A percentile compares a stretch with the other conserved stretches of the same genome.
Evolutionary conservation across 371 early-diverging fungal species (phyloP).

Genomic region (Sanchytrium tribonematis): DNA sequence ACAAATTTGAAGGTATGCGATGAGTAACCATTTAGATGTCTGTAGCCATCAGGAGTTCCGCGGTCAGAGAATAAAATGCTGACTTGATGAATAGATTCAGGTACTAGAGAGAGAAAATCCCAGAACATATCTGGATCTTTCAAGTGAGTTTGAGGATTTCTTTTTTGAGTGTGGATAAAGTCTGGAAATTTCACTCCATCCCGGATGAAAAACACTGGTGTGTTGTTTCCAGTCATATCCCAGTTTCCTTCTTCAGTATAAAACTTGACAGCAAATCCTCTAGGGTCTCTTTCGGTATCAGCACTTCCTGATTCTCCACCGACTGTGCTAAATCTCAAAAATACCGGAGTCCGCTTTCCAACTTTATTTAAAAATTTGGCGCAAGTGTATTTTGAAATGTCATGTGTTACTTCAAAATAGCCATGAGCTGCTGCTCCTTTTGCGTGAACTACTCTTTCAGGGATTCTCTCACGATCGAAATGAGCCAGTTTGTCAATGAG

Average conservation of each 20-base stretch:
- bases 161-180: constrained; percentile 2
- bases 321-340: constrained; percentile 49
- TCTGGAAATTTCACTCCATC: constrained; percentile 3
- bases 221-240: constrained; percentile 39
- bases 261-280: constrained; percentile 46
- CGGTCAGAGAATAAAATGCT: constrained; percentile 46
- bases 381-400: constrained; percentile 32
- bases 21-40: constrained; percentile 45
- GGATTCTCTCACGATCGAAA: constrained; percentile 54
- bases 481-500: constrained; percentile 48
- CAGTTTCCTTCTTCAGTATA: constrained; percentile 47
- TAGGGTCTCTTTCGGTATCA: constrained; percentile 43
- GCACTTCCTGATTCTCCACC: constrained; percentile 41
- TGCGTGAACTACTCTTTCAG: constrained; percentile 56
- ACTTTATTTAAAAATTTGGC: constrained; percentile 39
- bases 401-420: constrained; percentile 43
- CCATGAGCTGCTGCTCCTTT: constrained; percentile 55
- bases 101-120: constrained; percentile 47
- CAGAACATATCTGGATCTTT: constrained; percentile 17
- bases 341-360: constrained; percentile 47
- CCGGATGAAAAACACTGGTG: constrained; percentile 5
- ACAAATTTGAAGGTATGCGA: constrained; percentile 42
- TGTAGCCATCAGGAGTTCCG: constrained; percentile 47
- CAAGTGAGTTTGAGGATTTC: constrained; percentile 1
- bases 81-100: constrained; percentile 47